Evolutionary conservation across 2,329 filamentous ascomycete genomes (phyloP).

Genomic region (Colletotrichum sublineola): DNA sequence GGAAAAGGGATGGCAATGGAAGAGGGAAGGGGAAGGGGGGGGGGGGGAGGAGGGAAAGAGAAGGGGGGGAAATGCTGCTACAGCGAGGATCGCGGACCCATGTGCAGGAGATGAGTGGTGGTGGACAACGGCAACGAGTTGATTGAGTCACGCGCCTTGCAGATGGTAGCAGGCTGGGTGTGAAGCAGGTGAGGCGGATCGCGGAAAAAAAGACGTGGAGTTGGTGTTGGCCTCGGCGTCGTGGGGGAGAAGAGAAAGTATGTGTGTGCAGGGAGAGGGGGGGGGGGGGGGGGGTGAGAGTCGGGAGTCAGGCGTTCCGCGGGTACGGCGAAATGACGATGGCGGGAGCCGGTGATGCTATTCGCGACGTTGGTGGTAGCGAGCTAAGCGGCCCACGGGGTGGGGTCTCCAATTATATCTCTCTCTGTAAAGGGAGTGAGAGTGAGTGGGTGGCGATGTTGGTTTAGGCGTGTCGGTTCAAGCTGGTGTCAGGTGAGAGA

Average conservation of each 20-base stretch:
- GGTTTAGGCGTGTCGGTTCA: constrained; percentile 4
- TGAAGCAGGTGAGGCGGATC: constrained; percentile 39
- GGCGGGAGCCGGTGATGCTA: constrained; percentile 26
- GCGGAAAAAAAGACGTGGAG: constrained; percentile 34
- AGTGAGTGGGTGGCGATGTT: constrained; percentile 29
- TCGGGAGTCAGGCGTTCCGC: constrained; percentile 4
- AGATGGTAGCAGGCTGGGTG: constrained; percentile 11
- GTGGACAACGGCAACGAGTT: constrained; percentile 8
- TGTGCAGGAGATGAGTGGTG: constrained; percentile 29
- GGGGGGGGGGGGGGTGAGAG: background rate
- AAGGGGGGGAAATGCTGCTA: constrained; percentile 16
- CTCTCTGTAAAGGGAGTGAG: background rate
- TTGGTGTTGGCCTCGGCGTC: constrained; percentile 22
- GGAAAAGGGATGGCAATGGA: constrained; percentile 8
- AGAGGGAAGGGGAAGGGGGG: constrained; percentile 15
- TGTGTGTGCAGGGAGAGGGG: background rate
- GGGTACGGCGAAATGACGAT: constrained; percentile 18
- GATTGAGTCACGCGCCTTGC: constrained; percentile 28
- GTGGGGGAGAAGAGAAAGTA: constrained; percentile 3
- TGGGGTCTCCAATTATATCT: background rate
- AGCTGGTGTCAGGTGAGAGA: constrained; percentile 16
- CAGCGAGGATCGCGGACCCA: constrained; percentile 39
- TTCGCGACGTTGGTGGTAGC: constrained; percentile 24
- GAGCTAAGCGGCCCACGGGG: constrained; percentile 9
- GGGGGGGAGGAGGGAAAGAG: background rate